Evolutionary conservation across 192 early-diverging fungal species (phyloP), one percentile per base, ranked within the genome.

Genomic region (Linnemannia elongata): DNA sequence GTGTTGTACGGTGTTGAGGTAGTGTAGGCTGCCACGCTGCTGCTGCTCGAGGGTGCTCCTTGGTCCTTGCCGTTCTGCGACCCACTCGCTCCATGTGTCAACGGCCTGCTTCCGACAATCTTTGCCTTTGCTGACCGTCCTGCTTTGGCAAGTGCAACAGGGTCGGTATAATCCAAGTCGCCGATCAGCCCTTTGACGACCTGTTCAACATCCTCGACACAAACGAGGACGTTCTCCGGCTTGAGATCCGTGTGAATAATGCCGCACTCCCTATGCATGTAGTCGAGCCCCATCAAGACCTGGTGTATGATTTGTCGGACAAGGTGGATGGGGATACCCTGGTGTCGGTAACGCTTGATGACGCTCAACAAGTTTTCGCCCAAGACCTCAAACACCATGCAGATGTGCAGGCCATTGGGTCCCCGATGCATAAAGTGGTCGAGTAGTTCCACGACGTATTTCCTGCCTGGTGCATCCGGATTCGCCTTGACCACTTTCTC

Each of bases 211-310:
- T 98, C 92, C 74, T 94, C 94, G 41, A 99, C 93, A 78, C 96
- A 97, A 27, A 98, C 95, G 17, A 99, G 92, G 6, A 98, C 96
- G 88, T 99, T 99, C 89, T 99, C 98, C 10, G 98, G 98, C 82
- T 99, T 99, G 57, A 99, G 88, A 88, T 99, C 98, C 0, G 98
- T 99, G 90, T 99, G 98, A 77, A 99, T 99, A 79, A 99, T 97
- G 38, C 94, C 94, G 89, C 98, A 99, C 69, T 96, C 94, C 4
- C 94, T 89, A 85, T 99, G 98, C 82, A 99, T 91, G 83, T 98
- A 99, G 77, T 98, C 97, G 76, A 99, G 88, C 8, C 96, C 98
- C 85, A 96, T 91, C 36, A 98, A 90, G 24, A 98, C 94, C 88
- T 99, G 98, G 81, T 95, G 95, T 15, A 95, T 91, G 71, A 99